These are phyloP conservation scores for Escallonia rubra DNA, from an alignment of 129 eudicot genomes.

Conservation along the genomic window DNA sequence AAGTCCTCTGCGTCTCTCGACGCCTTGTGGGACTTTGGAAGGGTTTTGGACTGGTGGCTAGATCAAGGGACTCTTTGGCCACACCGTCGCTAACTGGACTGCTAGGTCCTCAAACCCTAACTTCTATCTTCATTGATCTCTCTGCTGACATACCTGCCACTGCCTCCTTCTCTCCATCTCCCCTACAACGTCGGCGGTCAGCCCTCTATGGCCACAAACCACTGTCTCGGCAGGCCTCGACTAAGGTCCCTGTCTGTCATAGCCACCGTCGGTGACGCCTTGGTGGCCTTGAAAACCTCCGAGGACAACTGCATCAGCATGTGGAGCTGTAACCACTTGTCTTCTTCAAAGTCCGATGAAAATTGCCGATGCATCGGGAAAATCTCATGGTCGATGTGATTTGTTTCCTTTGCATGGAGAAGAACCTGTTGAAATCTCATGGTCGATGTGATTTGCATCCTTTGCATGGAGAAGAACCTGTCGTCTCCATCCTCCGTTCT, in stretches of 20 bases:
- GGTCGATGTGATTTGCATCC: constrained; percentile 74
- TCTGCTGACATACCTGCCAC: no score
- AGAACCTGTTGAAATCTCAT: constrained; percentile 32
- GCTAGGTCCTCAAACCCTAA: no score
- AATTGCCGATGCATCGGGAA: constrained; percentile 66
- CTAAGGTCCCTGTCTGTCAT: constrained; percentile 53
- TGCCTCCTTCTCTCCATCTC: no score
- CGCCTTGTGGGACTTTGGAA: no score
- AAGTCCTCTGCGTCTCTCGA: no score
- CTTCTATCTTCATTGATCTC: no score
- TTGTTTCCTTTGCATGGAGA: constrained; percentile 53
- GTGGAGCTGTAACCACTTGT: constrained; percentile 54
- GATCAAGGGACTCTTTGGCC: no score
- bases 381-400: constrained; percentile 75
- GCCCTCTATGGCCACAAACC: constrained; percentile 15
- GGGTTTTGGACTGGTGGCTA: no score
- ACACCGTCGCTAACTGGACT: no score
- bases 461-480: constrained; percentile 45
- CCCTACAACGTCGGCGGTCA: no score
- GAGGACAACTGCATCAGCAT: constrained; percentile 54
- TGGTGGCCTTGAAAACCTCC: constrained; percentile 52
- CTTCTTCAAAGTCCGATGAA: not conserved
- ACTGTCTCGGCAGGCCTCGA: constrained; percentile 84
- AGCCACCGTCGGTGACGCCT: constrained; percentile 61
- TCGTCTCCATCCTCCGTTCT: constrained; percentile 52